phyloP scores from a whole-genome alignment of 192 early-diverging fungal species.

The Coemansia sp. region DNA sequence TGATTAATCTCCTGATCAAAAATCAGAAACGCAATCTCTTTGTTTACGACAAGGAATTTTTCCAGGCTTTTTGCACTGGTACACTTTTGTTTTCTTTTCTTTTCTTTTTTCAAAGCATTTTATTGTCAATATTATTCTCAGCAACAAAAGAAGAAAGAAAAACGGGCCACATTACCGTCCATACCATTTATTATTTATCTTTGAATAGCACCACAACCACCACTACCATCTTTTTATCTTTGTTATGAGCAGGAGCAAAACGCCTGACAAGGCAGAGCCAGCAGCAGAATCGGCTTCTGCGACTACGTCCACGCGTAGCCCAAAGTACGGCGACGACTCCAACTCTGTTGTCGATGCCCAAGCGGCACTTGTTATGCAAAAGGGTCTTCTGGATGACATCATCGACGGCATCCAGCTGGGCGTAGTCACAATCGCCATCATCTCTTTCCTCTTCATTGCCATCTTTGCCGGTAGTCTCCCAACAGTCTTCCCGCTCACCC shows the following conservation, averaged over 20 bases:
- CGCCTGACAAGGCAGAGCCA: slow-evolving; percentile 1
- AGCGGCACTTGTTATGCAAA: slow-evolving; percentile 46
- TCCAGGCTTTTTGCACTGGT: not conserved
- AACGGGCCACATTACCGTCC: not conserved
- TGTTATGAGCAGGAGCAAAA: slow-evolving; percentile 12
- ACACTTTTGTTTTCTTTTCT: not conserved
- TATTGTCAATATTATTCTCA: not conserved
- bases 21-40: not conserved
- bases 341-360: slow-evolving; percentile 43
- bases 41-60: not conserved
- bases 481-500: slow-evolving; percentile 35
- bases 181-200: not conserved
- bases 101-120: not conserved
- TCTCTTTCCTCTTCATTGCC: slow-evolving; percentile 32
- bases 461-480: slow-evolving; percentile 42
- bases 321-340: slow-evolving; percentile 31
- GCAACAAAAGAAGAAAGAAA: not conserved
- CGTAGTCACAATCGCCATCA: slow-evolving; percentile 26
- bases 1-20: not conserved
- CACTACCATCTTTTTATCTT: not conserved
- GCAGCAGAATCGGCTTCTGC: slow-evolving; percentile 5
- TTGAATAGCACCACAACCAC: slow-evolving; percentile 15
- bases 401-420: slow-evolving; percentile 54
- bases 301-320: slow-evolving; percentile 9
- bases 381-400: slow-evolving; percentile 54